Evolutionary conservation across 192 early-diverging fungal genomes (phyloP).

Genomic region (Allomyces javanicus): DNA sequence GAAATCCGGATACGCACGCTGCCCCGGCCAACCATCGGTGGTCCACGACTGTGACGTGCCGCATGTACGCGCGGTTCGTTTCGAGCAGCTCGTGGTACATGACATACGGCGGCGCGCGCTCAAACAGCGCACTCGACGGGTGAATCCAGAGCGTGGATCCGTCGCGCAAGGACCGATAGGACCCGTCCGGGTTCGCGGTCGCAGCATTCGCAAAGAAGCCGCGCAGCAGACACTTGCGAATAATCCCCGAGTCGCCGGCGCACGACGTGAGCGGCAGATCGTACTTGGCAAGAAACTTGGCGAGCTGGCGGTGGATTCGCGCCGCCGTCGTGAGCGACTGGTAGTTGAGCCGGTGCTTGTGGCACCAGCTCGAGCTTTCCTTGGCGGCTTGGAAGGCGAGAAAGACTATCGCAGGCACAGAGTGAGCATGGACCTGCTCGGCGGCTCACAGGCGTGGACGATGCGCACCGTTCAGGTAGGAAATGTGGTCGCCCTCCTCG

Average conservation of each 20-base stretch:
- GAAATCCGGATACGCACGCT: too few relatives aligned
- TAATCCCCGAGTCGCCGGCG: conserved; percentile 12
- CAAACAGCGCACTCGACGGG: conserved; percentile 8
- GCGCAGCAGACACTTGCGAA: conserved; percentile 24
- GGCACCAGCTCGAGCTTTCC: conserved; percentile 19
- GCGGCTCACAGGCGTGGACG: too few relatives aligned
- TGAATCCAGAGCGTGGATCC: conserved; percentile 3
- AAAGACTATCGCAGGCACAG: neutral
- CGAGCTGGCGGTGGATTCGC: conserved; percentile 15
- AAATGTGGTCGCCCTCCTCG: conserved; percentile 51
- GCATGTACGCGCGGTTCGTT: neutral
- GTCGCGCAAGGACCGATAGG: conserved; percentile 21
- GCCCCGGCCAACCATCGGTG: neutral
- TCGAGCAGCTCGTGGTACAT: conserved; percentile 16
- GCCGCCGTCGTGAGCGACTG: conserved; percentile 16
- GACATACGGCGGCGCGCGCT: conserved; percentile 22
- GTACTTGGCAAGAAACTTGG: conserved; percentile 12
- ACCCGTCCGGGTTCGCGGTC: conserved; percentile 18
- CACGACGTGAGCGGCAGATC: conserved; percentile 12
- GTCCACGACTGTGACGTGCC: neutral
- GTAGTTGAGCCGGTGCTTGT: conserved; percentile 18
- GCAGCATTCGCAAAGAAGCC: conserved; percentile 30
- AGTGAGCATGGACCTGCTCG: neutral
- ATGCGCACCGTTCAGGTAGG: conserved; percentile 20
- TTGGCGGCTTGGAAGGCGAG: neutral